These are phyloP conservation scores for Bremia lactucae DNA, from an alignment of 352 stramenopile species.

Conservation along the genomic window DNA sequence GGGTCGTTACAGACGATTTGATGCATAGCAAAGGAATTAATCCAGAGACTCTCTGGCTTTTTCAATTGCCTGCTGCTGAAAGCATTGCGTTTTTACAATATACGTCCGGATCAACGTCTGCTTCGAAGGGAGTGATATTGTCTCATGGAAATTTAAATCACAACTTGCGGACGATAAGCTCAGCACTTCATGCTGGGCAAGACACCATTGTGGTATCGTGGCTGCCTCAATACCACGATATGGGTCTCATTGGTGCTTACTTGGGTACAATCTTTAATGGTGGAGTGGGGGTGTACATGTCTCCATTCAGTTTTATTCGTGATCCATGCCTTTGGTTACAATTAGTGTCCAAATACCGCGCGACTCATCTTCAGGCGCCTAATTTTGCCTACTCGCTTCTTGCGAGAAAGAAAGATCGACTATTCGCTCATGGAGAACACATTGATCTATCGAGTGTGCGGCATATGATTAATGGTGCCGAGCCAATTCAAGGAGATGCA, in stretches of 20 bases:
- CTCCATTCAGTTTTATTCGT: conserved; percentile 95
- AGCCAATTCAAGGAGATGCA: conserved; percentile 89
- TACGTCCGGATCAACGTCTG: conserved; percentile 96
- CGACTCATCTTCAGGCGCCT: conserved; percentile 95
- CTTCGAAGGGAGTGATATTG: conserved; percentile 97
- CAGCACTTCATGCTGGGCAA: conserved; percentile 77
- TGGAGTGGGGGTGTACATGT: conserved; percentile 94
- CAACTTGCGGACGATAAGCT: conserved; percentile 95
- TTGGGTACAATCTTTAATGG: conserved; percentile 75
- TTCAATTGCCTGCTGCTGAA: conserved; percentile 26
- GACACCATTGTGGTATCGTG: conserved; percentile 95
- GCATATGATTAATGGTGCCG: conserved; percentile 98
- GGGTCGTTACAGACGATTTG: conserved; percentile 79
- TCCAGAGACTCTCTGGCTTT: conserved; percentile 32
- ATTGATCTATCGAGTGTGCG: conserved; percentile 89
- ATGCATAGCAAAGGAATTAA: conserved; percentile 37
- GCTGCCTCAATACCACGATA: conserved; percentile 99
- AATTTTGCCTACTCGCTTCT: conserved; percentile 98
- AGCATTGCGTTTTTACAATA: conserved; percentile 98
- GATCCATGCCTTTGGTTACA: conserved; percentile 94
- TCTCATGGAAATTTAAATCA: conserved; percentile 94
- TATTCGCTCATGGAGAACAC: conserved; percentile 16
- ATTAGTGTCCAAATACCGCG: conserved; percentile 76
- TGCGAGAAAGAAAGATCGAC: conserved; percentile 87
- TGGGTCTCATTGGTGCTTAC: conserved; percentile 97